Conservation (phyloP, 352 stramenopile species). For the Aphanomyces stellatus region DNA sequence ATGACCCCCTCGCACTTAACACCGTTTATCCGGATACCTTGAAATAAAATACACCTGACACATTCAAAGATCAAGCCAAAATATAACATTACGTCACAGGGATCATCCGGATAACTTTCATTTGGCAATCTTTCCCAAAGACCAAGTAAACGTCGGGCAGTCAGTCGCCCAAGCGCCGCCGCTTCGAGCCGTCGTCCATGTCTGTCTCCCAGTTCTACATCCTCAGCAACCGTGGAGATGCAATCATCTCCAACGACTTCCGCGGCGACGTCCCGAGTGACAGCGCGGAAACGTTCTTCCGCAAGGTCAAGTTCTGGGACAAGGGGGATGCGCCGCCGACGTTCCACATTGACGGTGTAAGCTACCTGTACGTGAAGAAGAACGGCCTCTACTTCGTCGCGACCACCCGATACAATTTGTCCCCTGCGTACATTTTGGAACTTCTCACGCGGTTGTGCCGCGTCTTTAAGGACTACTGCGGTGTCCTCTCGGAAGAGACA, state of each 20-base stretch:
- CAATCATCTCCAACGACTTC: constrained; percentile 97
- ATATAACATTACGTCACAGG: no score
- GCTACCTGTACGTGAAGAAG: constrained; percentile 97
- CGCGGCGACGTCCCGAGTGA: constrained; percentile 81
- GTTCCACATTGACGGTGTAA: constrained; percentile 96
- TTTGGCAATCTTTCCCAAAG: no score
- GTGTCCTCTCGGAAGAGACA: constrained; percentile 96
- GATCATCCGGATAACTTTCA: no score
- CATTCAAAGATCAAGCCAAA: no score
- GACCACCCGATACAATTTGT: constrained; percentile 95
- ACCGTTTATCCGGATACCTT: no score
- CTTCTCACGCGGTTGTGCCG: constrained; percentile 90
- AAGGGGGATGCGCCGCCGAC: constrained; percentile 93
- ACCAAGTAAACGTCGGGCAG: no score
- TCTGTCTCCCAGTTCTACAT: constrained; percentile 99
- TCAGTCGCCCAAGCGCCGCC: no score
- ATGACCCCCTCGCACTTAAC: no score
- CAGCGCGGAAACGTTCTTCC: constrained; percentile 96
- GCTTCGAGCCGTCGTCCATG: background rate
- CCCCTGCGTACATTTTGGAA: constrained; percentile 93
- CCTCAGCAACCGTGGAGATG: constrained; percentile 95
- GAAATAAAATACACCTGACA: no score
- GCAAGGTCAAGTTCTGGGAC: constrained; percentile 99
- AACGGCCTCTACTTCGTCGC: constrained; percentile 98
- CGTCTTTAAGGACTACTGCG: constrained; percentile 99